A percentile compares a stretch with the other conserved stretches of the same genome.
phyloP scores from a whole-genome alignment of 805 yeast genomes.

The Sungouiozyma intestinalis region DNA sequence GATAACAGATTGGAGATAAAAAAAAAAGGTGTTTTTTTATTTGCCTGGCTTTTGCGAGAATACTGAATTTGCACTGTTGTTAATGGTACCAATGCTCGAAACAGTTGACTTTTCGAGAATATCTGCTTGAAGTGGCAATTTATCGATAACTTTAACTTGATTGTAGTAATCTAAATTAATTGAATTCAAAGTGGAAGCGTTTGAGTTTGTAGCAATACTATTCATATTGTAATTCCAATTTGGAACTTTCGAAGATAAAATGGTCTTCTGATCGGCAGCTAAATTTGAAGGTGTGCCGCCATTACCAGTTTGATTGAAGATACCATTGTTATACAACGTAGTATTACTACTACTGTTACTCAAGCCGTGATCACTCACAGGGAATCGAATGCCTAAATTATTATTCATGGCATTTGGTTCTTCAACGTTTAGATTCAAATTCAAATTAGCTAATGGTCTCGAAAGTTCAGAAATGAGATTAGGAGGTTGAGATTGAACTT shows the following conservation, averaged over 20 bases:
- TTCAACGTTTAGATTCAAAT: neutral
- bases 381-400: neutral
- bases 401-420: neutral
- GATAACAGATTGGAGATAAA: too few relatives aligned
- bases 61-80: neutral
- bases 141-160: neutral
- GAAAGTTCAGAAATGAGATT: slow-evolving; percentile 2
- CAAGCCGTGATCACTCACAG: neutral
- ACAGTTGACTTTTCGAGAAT: neutral
- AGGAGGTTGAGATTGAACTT: slow-evolving; percentile 6
- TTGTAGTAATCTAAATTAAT: neutral
- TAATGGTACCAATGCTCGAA: neutral
- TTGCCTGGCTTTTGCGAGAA: neutral
- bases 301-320: neutral
- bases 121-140: neutral
- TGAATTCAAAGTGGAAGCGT: neutral
- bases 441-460: slow-evolving; percentile 4
- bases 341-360: neutral
- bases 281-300: neutral
- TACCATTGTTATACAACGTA: neutral
- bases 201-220: neutral
- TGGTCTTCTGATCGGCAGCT: neutral
- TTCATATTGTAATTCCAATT: neutral
- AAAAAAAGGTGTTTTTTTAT: too few relatives aligned
- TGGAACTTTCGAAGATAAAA: neutral